phyloP scores from a whole-genome alignment of 2,329 filamentous ascomycete species.

The Fusarium torulosum region DNA sequence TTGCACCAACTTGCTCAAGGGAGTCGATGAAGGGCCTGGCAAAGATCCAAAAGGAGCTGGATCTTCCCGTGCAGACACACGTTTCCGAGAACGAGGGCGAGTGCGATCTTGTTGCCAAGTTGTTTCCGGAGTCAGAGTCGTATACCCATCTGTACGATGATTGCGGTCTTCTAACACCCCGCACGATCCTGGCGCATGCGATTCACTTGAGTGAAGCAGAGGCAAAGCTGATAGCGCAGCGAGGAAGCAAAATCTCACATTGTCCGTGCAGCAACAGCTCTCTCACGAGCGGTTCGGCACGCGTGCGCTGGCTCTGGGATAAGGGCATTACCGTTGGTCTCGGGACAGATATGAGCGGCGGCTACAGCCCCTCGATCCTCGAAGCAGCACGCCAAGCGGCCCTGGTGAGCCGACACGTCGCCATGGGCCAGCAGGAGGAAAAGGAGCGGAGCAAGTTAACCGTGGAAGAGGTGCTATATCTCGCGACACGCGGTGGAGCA shows the following conservation, averaged over 20 bases:
- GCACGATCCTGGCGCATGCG: constrained; percentile 87
- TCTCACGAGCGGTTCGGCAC: constrained; percentile 82
- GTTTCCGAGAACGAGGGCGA: constrained; percentile 86
- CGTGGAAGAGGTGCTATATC: constrained; percentile 87
- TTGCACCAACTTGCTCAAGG: constrained; percentile 71
- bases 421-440: constrained; percentile 61
- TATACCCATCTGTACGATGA: constrained; percentile 87
- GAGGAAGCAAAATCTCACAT: constrained; percentile 79
- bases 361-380: constrained; percentile 84
- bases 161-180: constrained; percentile 74
- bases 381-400: constrained; percentile 86
- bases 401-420: constrained; percentile 79
- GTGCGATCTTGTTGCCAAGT: constrained; percentile 73
- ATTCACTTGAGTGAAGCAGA: constrained; percentile 80
- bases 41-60: constrained; percentile 69
- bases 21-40: constrained; percentile 75
- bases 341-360: constrained; percentile 91
- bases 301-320: constrained; percentile 79
- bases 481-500: constrained; percentile 91
- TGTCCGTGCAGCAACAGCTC: constrained; percentile 90
- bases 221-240: constrained; percentile 69
- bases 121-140: constrained; percentile 73
- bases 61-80: constrained; percentile 86
- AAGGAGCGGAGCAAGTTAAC: constrained; percentile 73
- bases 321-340: constrained; percentile 83